phyloP scores from a whole-genome alignment of 176 grass and related monocot genomes.

The Carex pumila region DNA sequence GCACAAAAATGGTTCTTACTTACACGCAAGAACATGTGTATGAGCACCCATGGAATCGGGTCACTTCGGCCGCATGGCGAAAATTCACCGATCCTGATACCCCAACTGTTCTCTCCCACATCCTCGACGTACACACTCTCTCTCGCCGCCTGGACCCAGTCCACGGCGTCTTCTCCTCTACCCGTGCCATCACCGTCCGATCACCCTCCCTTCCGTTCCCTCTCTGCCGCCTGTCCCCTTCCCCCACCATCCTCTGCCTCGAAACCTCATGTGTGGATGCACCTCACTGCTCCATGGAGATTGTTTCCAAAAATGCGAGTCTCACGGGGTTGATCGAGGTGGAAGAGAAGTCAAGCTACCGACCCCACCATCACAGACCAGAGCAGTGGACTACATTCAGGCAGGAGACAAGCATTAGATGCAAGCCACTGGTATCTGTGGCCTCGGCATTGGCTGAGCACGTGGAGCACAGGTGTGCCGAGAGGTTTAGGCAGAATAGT shows the following conservation, averaged over 20 bases:
- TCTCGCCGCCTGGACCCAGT: conserved; percentile 21
- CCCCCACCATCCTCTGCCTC: conserved; percentile 34
- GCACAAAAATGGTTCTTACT: conserved; percentile 37
- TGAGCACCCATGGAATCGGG: conserved; percentile 68
- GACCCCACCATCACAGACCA: conserved; percentile 49
- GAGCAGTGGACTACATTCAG: conserved; percentile 61
- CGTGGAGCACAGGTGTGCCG: conserved; percentile 62
- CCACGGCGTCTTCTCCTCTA: conserved; percentile 28
- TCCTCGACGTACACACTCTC: conserved; percentile 63
- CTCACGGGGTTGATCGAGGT: conserved; percentile 49
- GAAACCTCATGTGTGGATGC: conserved; percentile 54
- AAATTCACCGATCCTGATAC: conserved; percentile 63
- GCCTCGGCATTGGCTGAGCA: conserved; percentile 28
- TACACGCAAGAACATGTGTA: conserved; percentile 81
- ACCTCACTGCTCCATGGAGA: conserved; percentile 39
- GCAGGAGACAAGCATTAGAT: conserved; percentile 69
- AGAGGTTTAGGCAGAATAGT: conserved; percentile 51
- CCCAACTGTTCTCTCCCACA: conserved; percentile 24
- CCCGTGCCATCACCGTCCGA: conserved; percentile 43
- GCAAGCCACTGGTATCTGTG: conserved; percentile 49
- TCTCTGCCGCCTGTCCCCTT: conserved; percentile 12
- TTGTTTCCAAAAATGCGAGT: conserved; percentile 43
- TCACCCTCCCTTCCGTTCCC: conserved; percentile 50
- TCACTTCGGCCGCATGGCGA: conserved; percentile 64
- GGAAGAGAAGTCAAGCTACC: conserved; percentile 52